A percentile compares a stretch with the other conserved stretches of the same genome.
Evolutionary conservation across 306 rosid species (phyloP).

Genomic region (Mimosa pudica): DNA sequence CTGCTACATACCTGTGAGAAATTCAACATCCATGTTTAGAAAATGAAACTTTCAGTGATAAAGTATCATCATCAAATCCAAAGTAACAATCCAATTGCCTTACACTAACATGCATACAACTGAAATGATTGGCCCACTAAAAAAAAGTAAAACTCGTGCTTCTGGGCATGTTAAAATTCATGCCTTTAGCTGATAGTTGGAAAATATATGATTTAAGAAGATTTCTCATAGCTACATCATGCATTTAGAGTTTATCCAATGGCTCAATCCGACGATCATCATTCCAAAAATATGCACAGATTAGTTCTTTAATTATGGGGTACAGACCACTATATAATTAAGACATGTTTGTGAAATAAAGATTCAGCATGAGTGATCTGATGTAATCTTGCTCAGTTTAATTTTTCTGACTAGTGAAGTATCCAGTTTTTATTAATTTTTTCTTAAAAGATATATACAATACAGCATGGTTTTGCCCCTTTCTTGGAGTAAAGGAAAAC

Average conservation of each 20-base stretch:
- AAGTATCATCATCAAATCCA: slow-evolving; percentile 4
- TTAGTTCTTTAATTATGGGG: slow-evolving; percentile 18
- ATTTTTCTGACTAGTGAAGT: not conserved
- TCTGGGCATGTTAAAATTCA: not conserved
- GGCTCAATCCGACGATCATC: not conserved
- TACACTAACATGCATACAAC: not conserved
- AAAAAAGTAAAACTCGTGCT: not conserved
- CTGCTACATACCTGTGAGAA: slow-evolving; percentile 81
- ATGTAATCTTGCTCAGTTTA: not conserved
- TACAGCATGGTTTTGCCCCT: not conserved
- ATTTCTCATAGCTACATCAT: not conserved
- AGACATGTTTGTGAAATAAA: not conserved
- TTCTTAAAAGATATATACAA: too few relatives aligned
- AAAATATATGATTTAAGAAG: not conserved
- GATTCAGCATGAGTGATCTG: not conserved
- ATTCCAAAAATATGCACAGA: not conserved
- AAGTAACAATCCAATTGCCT: not conserved
- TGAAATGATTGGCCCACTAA: not conserved
- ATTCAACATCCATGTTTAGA: slow-evolving; percentile 6
- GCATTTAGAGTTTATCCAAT: not conserved
- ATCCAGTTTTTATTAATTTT: too few relatives aligned
- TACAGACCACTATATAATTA: not conserved
- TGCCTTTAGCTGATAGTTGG: not conserved
- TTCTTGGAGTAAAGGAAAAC: not conserved
- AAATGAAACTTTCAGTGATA: slow-evolving; percentile 9